These are phyloP conservation scores for Camelina hispida DNA, from an alignment of 345 rosid genomes.

Conservation along the genomic window DNA sequence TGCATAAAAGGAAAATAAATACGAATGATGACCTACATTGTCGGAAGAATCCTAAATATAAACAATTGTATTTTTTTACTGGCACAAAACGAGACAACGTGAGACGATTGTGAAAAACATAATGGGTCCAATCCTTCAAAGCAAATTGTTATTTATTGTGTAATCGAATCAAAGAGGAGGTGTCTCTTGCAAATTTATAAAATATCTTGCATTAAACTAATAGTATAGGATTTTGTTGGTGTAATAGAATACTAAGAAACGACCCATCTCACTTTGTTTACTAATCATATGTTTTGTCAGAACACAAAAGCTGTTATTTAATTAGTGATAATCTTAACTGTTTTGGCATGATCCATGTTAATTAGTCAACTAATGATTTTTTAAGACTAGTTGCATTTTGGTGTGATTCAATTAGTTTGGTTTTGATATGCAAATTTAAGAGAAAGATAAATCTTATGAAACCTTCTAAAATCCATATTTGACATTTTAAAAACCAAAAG, in stretches of 20 bases:
- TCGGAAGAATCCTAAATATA: constrained; percentile 47
- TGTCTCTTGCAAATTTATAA: constrained; percentile 24
- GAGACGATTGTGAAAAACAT: constrained; percentile 39
- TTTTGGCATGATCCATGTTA: not conserved
- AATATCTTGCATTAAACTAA: constrained; percentile 15
- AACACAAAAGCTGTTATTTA: not conserved
- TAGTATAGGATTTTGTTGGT: constrained; percentile 16
- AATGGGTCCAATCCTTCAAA: constrained; percentile 33
- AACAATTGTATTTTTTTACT: constrained; percentile 39
- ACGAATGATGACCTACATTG: constrained; percentile 43
- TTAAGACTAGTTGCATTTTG: not conserved
- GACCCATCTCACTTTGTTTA: not conserved
- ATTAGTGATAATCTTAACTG: not conserved
- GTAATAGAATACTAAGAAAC: constrained; percentile 19
- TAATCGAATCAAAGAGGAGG: constrained; percentile 13
- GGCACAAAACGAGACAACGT: constrained; percentile 45
- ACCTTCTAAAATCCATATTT: constrained; percentile 19
- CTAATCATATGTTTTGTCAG: constrained; percentile 14
- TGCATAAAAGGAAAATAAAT: constrained; percentile 40
- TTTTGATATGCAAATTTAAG: not conserved
- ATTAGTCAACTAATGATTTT: constrained; percentile 17
- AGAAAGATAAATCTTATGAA: constrained; percentile 14
- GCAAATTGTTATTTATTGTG: constrained; percentile 1
- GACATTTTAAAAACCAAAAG: constrained; percentile 28
- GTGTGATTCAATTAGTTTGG: not conserved